Evolutionary conservation across 176 grass and related monocot genomes (phyloP), one percentile per base, ranked within the genome.

Genomic region (Eragrostis nindensis): DNA sequence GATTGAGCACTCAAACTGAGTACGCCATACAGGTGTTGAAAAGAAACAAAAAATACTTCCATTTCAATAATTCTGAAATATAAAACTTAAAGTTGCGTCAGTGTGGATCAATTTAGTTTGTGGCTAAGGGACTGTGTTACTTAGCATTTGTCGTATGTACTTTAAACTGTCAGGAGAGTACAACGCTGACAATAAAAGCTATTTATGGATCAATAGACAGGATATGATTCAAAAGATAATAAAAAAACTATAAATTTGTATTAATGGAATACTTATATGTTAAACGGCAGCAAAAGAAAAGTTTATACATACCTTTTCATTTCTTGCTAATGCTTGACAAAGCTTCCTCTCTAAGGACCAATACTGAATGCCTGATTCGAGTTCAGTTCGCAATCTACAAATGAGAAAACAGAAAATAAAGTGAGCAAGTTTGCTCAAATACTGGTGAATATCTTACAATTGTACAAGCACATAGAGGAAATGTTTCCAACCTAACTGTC

Each of bases 331-430:
- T 77, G 88, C 81, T 84, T 82, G 78, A 60, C 95, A 98, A 78
- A 98, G 90, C 83, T 95, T 91, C 61, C 71, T 89, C 73, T 95
- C 95, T 72, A 98, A 89, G 61, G 84, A 83, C 95, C 95, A 98
- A 67, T 95, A 98, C 22, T 90, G 73, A 77, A 89, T 83, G 72
- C 95, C 92, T 73, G 88, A 91, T 83, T 87, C 84, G 44, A 95
- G 71, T 83, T 98, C 95, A 82, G 68, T 83, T 68, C 48, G 76
- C 75, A 98, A 66, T 71, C 92, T 95, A 80, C 46, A 86, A 69
- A 83, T 26, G 83, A 53, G 26, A n/a, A 40, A 71, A 66, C 26
- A 26, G 57, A 5, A n/a, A 66, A 82, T 53, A 73, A 82, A 78
- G 64, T 66, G 1, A 69, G 11, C 45, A 36, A 52, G 61, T 48